A percentile compares a stretch with the other conserved stretches of the same genome.
Conservation (phyloP, 371 early-diverging fungal genomes). For the Mucor piriformis region DNA sequence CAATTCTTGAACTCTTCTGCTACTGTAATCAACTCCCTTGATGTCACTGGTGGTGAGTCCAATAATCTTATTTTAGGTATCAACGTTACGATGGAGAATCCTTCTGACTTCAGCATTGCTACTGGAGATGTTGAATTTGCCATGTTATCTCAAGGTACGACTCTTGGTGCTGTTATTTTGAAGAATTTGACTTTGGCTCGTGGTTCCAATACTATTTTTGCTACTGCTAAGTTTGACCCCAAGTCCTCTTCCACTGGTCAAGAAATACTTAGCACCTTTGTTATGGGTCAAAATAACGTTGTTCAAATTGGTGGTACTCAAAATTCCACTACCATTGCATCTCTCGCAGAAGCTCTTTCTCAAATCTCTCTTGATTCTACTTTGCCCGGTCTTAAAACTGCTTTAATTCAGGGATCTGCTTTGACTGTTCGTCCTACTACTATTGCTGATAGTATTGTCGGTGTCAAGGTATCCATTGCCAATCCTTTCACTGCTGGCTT, state of each 20-base stretch:
- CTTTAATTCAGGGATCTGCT: slow-evolving; percentile 51
- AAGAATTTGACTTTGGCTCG: slow-evolving; percentile 49
- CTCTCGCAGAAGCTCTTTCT: slow-evolving; percentile 50
- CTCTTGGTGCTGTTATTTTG: slow-evolving; percentile 55
- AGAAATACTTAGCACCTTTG: slow-evolving; percentile 55
- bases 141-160: slow-evolving; percentile 41
- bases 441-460: slow-evolving; percentile 45
- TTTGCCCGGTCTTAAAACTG: slow-evolving; percentile 57
- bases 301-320: slow-evolving; percentile 53
- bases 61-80: slow-evolving; percentile 55
- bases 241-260: slow-evolving; percentile 51
- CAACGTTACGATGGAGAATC: slow-evolving; percentile 61
- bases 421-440: slow-evolving; percentile 52
- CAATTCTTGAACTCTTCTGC: slow-evolving; percentile 64
- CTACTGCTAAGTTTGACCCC: slow-evolving; percentile 55
- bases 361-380: slow-evolving; percentile 47
- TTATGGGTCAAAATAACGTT: slow-evolving; percentile 54
- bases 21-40: slow-evolving; percentile 58
- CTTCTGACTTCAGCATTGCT: slow-evolving; percentile 58
- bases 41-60: slow-evolving; percentile 60
- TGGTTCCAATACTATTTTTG: slow-evolving; percentile 50
- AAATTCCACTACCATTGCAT: slow-evolving; percentile 49
- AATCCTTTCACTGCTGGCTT: slow-evolving; percentile 62
- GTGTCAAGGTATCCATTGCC: slow-evolving; percentile 55
- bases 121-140: slow-evolving; percentile 57